Base-by-base conservation (phyloP, 371 early-diverging fungal species). In the Ordospora pajunii region DNA sequence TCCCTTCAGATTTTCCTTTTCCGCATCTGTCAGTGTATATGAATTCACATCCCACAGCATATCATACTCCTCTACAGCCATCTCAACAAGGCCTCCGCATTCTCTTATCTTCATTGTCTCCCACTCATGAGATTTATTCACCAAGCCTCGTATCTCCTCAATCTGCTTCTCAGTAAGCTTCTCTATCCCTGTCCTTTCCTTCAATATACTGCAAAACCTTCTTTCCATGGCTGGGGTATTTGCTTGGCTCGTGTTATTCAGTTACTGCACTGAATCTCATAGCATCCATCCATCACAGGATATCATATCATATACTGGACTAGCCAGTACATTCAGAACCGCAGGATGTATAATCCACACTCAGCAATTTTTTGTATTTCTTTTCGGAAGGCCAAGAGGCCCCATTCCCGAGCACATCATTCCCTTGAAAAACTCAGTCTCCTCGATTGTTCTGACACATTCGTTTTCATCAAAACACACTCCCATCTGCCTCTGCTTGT, bases 391-490 rank as follows among this genome's bases (percentile, higher is more conserved):
- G n/a, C 71, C 6, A n/a, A 70, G 58, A 19, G 77, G 77, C 0
- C 65, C 65, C 46, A 77, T 40, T 22, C 62, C 54, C 21, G 77
- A 77, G 17, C n/a, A 63, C 17, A 77, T 40, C 11, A 67, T 23
- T 1, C 77, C 77, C 67, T 77, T 76, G 50, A 67, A 70, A 58
- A 51, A 77, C 37, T 72, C 58, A n/a, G 17, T 58, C 37, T 27
- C 12, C 58, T 58, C 58, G n/a, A 58, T 27, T 12, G 58, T 32
- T 40, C 32, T 49, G 1, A 45, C n/a, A 21, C 19, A 19, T 43
- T 74, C 43, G 14, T 73, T 37, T 5, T 52, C 52, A 17, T 76
- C 58, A 32, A 80, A 69, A 14, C n/a, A 10, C n/a, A 37, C 43
- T 64, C 73, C 77, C 4, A 12, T 12, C 17, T 32, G 52, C 40